Base-by-base conservation (phyloP, 2,329 filamentous ascomycete species). In the Xylaria hypoxylon region DNA sequence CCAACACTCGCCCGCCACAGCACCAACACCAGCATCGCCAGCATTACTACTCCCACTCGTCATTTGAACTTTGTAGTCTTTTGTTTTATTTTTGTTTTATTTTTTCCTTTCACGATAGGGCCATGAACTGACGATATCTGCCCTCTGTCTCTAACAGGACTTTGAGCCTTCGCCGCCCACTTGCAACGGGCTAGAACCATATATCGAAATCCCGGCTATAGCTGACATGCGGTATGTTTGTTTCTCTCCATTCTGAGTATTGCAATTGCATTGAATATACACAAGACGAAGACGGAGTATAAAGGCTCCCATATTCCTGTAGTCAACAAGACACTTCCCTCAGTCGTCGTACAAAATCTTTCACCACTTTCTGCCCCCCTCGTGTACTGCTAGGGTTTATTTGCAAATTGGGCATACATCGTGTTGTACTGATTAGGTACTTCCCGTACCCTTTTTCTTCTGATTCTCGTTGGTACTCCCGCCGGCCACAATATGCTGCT, bases 191-290 rank as follows among this genome's bases (percentile, higher is more conserved):
- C 79, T 87, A 76, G 84, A 86, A 64, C 59, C 62, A 72, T 87
- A 86, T 75, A 81, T 86, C 75, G 83, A 85, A 60, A 81, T 86
- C 73, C 81, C 81, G 61, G 77, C 81, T 58, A 80, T 82, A 72
- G 75, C 80, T 82, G 85, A 87, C 75, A 85, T 87, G 80, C 85
- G 85, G 85, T 87, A 77, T 76, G 85, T 84, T 84, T 45, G 19
- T 33, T 11, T 47, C 19, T 63, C 33, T 45, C n/a, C 47, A 59
- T 55, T 42, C 51, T 24, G 3, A 38, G 8, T 35, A 13, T 15
- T 24, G 38, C 48, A 19, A 48, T 62, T 33, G 24, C 33, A 28
- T 59, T 59, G 31, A n/a, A 28, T 50, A 38, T 28, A 17, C 19
- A 28, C 52, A 52, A 53, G 31, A 48, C 51, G 40, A 52, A 22